Percentiles rank a stretch among this genome's conserved stretches.
Conservation (phyloP, 768 basidiomycete genomes). For the Pisolithus tinctorius region DNA sequence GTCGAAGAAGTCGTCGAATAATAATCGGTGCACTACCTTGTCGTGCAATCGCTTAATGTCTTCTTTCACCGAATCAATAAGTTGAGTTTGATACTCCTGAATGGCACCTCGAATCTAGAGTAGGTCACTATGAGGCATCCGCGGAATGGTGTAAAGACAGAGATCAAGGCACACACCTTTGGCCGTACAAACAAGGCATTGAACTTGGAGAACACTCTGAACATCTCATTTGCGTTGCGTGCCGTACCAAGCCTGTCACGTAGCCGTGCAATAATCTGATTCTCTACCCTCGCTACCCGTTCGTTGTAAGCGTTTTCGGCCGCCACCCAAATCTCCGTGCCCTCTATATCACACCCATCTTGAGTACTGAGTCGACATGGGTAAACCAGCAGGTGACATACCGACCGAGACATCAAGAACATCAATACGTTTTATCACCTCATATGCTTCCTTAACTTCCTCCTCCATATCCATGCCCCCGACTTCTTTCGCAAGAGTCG, state of each 20-base stretch:
- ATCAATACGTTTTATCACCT: conserved; percentile 94
- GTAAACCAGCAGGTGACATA: conserved; percentile 29
- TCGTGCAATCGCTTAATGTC: conserved; percentile 94
- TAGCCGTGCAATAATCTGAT: conserved; percentile 93
- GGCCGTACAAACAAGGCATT: conserved; percentile 95
- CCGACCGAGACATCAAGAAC: conserved; percentile 91
- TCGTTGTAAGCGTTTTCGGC: conserved; percentile 98
- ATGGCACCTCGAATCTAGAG: conserved; percentile 91
- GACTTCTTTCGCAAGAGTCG: conserved; percentile 64
- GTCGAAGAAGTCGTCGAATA: neutral
- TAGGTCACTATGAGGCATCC: neutral
- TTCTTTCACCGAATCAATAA: conserved; percentile 98
- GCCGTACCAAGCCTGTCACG: conserved; percentile 92
- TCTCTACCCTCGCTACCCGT: conserved; percentile 93
- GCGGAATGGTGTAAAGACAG: neutral
- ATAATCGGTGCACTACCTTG: conserved; percentile 45
- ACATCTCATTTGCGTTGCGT: conserved; percentile 98
- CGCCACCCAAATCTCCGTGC: conserved; percentile 95
- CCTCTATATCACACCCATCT: conserved; percentile 49
- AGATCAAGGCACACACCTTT: conserved; percentile 55
- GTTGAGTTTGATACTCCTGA: conserved; percentile 97
- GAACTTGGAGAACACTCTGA: conserved; percentile 97
- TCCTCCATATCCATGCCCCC: conserved; percentile 97
- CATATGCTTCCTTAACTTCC: conserved; percentile 93
- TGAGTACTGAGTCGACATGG: neutral